Conservation (phyloP, 768 basidiomycete genomes). For the Lenzites betulinus region DNA sequence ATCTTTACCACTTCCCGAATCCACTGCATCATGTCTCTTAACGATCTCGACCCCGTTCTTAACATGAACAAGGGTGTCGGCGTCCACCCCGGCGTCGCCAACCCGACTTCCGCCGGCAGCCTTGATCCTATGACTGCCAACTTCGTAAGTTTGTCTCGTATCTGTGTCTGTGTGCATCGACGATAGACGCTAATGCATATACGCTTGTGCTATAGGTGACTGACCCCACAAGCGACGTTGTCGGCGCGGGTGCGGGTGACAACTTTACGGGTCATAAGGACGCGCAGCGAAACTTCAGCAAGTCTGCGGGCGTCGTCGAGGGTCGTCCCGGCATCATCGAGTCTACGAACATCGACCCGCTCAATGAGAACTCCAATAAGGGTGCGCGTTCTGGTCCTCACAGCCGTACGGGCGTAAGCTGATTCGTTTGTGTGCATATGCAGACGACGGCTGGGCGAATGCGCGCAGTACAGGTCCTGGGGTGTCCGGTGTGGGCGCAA, state of each 20-base stretch:
- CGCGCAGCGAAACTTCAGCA: constrained; percentile 42
- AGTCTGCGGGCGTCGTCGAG: constrained; percentile 52
- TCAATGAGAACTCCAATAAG: constrained; percentile 47
- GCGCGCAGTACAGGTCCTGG: constrained; percentile 25
- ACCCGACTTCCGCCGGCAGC: constrained; percentile 44
- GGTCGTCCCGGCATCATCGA: constrained; percentile 59
- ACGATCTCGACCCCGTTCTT: constrained; percentile 32
- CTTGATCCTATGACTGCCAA: constrained; percentile 42
- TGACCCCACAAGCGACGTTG: constrained; percentile 42
- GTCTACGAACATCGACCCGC: constrained; percentile 52
- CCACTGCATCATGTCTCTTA: constrained; percentile 45
- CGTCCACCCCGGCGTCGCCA: constrained; percentile 46
- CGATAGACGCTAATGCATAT: neutral
- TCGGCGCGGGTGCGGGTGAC: constrained; percentile 44
- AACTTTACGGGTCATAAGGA: constrained; percentile 43
- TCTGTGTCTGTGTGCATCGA: neutral
- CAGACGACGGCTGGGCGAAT: constrained; percentile 48
- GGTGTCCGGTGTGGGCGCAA: constrained; percentile 3
- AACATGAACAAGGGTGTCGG: constrained; percentile 36
- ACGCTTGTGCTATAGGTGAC: constrained; percentile 38
- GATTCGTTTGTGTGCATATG: neutral
- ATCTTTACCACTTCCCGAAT: neutral
- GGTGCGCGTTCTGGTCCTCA: constrained; percentile 26
- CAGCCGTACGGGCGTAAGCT: too few relatives aligned
- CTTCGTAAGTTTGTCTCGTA: constrained; percentile 44